Conservation (phyloP, 345 rosid genomes). For the Murraya koenigii region DNA sequence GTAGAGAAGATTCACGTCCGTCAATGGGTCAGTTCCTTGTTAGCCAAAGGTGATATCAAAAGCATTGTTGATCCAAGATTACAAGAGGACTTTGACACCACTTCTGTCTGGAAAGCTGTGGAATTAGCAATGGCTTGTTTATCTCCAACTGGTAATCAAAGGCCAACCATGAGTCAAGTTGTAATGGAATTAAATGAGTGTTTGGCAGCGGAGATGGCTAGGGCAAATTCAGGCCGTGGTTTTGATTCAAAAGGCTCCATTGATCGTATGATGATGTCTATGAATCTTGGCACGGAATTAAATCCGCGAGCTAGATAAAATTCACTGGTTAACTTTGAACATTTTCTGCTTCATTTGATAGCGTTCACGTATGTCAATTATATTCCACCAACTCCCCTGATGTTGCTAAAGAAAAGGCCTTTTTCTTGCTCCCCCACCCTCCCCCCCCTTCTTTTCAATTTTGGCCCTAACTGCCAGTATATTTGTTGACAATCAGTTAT, state of each 20-base stretch:
- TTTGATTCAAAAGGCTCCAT: background rate
- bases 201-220: conserved; percentile 4
- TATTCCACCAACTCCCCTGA: background rate
- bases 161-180: conserved; percentile 38
- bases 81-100: conserved; percentile 27
- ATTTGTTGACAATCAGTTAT: no score
- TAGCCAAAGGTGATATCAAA: conserved; percentile 41
- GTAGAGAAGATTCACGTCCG: conserved; percentile 22
- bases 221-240: background rate
- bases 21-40: conserved; percentile 33
- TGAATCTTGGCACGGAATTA: conserved; percentile 1
- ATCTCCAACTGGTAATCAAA: conserved; percentile 23
- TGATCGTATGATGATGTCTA: background rate
- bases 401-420: background rate
- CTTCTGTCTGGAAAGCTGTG: conserved; percentile 42
- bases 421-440: no score
- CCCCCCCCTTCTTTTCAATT: background rate
- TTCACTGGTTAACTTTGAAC: background rate
- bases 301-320: conserved; percentile 10
- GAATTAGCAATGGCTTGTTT: conserved; percentile 49
- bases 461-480: background rate
- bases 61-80: conserved; percentile 42
- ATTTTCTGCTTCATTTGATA: background rate
- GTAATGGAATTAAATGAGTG: conserved; percentile 34
- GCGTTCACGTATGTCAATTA: background rate